A percentile compares a stretch with the other conserved stretches of the same genome.
These are phyloP conservation scores for Neopestalotiopsis rosae DNA, from an alignment of 2,329 filamentous ascomycete species.

Conservation along the genomic window DNA sequence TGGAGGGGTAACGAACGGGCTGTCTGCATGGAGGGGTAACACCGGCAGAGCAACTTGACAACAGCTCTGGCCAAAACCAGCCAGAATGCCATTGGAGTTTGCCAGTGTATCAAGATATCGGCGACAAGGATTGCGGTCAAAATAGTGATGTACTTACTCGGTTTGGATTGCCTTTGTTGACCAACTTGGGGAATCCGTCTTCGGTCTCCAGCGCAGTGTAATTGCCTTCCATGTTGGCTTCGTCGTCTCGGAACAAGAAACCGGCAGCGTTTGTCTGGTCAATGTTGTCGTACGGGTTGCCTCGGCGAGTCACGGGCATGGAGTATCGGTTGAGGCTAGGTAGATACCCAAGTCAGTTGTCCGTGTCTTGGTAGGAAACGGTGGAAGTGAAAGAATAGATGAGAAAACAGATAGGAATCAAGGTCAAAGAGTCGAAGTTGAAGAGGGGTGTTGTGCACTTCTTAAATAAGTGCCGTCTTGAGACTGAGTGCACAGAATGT, in stretches of 20 bases:
- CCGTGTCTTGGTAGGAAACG: neutral
- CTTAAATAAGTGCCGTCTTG: too few relatives aligned
- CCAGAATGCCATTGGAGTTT: neutral
- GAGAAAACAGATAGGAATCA: neutral
- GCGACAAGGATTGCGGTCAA: neutral
- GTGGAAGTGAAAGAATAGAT: neutral
- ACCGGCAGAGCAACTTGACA: slow-evolving; percentile 6
- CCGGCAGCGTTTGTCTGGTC: slow-evolving; percentile 86
- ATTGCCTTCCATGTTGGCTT: slow-evolving; percentile 64
- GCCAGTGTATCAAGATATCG: neutral
- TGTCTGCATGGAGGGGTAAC: slow-evolving; percentile 1
- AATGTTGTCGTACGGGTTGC: slow-evolving; percentile 69
- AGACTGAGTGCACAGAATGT: too few relatives aligned
- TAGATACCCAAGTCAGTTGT: slow-evolving; percentile 25
- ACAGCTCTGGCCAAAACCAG: neutral
- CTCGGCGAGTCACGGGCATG: slow-evolving; percentile 81
- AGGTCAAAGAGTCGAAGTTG: neutral
- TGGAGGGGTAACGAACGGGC: slow-evolving; percentile 17
- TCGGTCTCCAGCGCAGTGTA: slow-evolving; percentile 77
- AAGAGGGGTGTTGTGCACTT: neutral
- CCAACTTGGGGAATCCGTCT: slow-evolving; percentile 86
- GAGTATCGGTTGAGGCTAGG: slow-evolving; percentile 86
- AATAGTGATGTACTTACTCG: slow-evolving; percentile 45
- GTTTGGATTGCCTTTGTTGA: slow-evolving; percentile 56
- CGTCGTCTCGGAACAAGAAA: slow-evolving; percentile 85